These are phyloP conservation scores for Letharia lupina DNA, from an alignment of 495 filamentous ascomycete species.

Conservation along the genomic window DNA sequence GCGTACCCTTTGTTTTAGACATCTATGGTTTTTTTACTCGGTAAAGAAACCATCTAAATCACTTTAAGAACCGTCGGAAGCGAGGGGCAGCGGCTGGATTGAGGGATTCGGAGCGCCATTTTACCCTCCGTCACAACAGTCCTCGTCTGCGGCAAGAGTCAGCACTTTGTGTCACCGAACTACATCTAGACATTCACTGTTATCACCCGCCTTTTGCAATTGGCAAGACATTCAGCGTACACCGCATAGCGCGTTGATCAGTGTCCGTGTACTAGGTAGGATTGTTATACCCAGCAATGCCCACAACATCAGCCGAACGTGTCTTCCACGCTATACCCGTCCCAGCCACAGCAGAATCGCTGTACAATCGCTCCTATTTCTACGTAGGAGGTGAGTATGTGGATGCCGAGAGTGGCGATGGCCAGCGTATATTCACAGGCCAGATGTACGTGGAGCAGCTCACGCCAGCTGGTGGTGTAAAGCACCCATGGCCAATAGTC, in stretches of 20 bases:
- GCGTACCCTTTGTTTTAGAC: background rate
- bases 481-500: slow-evolving; percentile 37
- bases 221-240: too few species aligned
- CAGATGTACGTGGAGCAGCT: slow-evolving; percentile 54
- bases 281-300: background rate
- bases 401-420: slow-evolving; percentile 22
- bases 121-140: background rate
- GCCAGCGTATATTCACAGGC: slow-evolving; percentile 35
- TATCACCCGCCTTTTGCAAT: too few species aligned
- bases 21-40: too few species aligned
- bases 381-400: slow-evolving; percentile 44
- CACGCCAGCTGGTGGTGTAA: slow-evolving; percentile 26
- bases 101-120: background rate
- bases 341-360: slow-evolving; percentile 7
- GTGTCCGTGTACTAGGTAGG: too few species aligned
- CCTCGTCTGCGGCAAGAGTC: background rate
- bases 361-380: slow-evolving; percentile 34
- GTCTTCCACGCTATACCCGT: background rate
- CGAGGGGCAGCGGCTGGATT: background rate
- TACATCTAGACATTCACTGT: background rate
- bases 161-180: background rate
- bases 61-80: background rate
- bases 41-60: too few species aligned
- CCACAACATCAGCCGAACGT: background rate
- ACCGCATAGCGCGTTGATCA: background rate